Conservation (phyloP, 1,284 basidiomycete species). For the Ustilago curta region DNA sequence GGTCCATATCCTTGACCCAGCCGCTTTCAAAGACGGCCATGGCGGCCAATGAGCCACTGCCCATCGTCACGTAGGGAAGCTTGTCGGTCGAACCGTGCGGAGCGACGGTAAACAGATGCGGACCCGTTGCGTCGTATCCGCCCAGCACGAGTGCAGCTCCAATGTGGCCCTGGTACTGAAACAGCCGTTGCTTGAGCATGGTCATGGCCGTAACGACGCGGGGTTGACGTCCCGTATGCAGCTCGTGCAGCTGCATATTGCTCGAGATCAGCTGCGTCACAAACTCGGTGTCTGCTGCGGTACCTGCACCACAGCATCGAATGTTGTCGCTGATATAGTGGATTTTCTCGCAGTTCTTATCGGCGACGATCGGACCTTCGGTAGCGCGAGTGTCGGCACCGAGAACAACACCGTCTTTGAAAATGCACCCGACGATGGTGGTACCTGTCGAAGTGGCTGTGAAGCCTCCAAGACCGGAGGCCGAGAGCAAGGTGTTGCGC, state of each 20-base stretch:
- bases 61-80: slow-evolving; percentile 99
- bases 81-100: slow-evolving; percentile 99
- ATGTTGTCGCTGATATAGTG: slow-evolving; percentile 80
- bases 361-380: slow-evolving; percentile 92
- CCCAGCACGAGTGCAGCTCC: slow-evolving; percentile 98
- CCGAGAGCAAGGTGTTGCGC: slow-evolving; percentile 84
- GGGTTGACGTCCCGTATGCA: slow-evolving; percentile 70
- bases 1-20: slow-evolving; percentile 88
- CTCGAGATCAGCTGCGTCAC: slow-evolving; percentile 70
- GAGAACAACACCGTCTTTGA: slow-evolving; percentile 88
- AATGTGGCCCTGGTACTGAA: slow-evolving; percentile 90
- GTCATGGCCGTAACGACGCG: slow-evolving; percentile 97
- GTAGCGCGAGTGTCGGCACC: slow-evolving; percentile 98
- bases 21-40: slow-evolving; percentile 96
- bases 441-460: slow-evolving; percentile 80
- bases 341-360: slow-evolving; percentile 99
- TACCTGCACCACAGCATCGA: slow-evolving; percentile 97
- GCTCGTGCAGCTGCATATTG: slow-evolving; percentile 68
- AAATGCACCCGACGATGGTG: slow-evolving; percentile 93
- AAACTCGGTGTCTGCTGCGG: slow-evolving; percentile 97
- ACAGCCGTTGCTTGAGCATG: slow-evolving; percentile 91
- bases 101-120: slow-evolving; percentile 94
- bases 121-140: slow-evolving; percentile 90
- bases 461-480: slow-evolving; percentile 73
- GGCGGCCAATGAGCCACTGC: slow-evolving; percentile 92